Evolutionary conservation across 768 basidiomycete species (phyloP).

Genomic region (Tephrocybe sp.): DNA sequence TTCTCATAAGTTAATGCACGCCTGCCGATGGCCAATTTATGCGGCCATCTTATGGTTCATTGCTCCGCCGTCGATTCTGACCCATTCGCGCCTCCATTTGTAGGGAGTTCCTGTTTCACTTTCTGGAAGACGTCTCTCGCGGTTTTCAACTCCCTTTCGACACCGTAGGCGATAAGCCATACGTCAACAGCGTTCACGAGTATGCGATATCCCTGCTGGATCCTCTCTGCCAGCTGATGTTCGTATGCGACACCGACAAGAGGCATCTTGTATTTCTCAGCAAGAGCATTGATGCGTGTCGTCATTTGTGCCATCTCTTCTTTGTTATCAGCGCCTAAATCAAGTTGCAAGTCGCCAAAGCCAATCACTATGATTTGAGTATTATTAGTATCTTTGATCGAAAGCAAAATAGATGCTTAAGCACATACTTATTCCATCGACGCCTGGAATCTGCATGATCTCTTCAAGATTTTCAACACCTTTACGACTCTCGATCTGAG

Average conservation of each 20-base stretch:
- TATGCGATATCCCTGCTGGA: not conserved
- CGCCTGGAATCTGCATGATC: conserved; percentile 6
- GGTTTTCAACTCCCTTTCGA: not conserved
- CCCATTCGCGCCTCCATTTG: too few species aligned
- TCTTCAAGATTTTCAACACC: conserved; percentile 7
- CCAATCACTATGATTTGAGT: not conserved
- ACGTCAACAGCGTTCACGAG: not conserved
- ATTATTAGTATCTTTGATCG: not conserved
- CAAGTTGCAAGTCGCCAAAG: not conserved
- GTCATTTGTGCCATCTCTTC: not conserved
- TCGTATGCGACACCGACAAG: not conserved
- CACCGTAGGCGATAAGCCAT: not conserved
- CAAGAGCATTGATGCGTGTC: conserved; percentile 1
- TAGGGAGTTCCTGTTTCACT: too few species aligned
- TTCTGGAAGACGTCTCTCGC: not conserved
- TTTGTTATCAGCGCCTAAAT: conserved; percentile 1
- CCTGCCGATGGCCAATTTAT: too few species aligned
- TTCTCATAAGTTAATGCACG: too few species aligned
- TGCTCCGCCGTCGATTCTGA: too few species aligned
- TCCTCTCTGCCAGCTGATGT: not conserved
- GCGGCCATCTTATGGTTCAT: too few species aligned
- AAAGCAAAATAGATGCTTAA: not conserved
- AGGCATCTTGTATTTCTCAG: conserved; percentile 9
- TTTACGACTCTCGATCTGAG: conserved; percentile 3
- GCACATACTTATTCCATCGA: conserved; percentile 5